Evolutionary conservation across 805 yeast species (phyloP), one percentile per base, ranked within the genome.

Genomic region (Lachancea lanzarotensis): DNA sequence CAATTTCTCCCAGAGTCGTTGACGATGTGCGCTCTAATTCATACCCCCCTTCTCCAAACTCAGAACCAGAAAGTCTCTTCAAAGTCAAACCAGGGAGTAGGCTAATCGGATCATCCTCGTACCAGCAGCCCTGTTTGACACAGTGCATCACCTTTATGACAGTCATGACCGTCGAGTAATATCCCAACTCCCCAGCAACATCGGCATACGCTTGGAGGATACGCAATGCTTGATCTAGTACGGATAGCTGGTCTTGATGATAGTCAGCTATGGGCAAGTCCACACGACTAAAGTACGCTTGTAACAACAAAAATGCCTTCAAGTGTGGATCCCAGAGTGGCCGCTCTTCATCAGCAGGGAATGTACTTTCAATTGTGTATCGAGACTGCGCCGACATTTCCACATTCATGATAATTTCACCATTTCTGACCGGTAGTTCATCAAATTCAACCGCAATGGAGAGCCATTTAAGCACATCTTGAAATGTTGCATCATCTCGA

Each of bases 251-350:
- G 64, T 93, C 98, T 60, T 91, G 98, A 9, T 84, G 73, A 60
- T 93, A 93, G 70, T 93, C 99, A 0, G 95, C 95, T 57, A 93
- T 86, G 1, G 98, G 98, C 39, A 93, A 69, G 47, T 86, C 93
- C 5, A 82, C 57, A 43, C 96, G 71, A 8, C 88, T 79, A 42
- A 91, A 73, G 58, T 91, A 91, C 0, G 95, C 90, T 64, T 91
- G 96, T 13, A 90, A 56, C 35, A 91, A 64, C 33, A 90, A 68
- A 56, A 88, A 88, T 0, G 91, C 78, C 56, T 90, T 90, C 55
- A 82, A 76, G 19, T 75, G 76, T 1, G 95, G 89, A 79, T 89
- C 95, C 82, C 93, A 87, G 65, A 87, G 81, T 3, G 79, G 79
- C 48, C 76, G 64, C 54, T 75, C 76, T 52, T 75, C 78, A 76